Evolutionary conservation across 768 basidiomycete species (phyloP).

Genomic region (Collybia nuda): DNA sequence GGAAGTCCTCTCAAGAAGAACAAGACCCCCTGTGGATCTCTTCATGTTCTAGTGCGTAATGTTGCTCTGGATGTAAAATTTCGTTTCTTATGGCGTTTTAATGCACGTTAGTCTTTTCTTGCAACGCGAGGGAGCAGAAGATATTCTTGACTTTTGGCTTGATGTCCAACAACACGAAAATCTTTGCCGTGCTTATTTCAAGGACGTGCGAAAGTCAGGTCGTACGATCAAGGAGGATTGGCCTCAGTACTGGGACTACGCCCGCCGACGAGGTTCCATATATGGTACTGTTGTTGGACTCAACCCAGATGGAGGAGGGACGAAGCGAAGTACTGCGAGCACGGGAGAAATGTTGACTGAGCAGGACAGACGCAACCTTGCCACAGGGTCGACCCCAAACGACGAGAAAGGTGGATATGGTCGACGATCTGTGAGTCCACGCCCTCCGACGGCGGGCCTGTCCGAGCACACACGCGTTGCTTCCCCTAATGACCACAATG

Average conservation of each 20-base stretch:
- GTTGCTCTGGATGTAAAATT: slow-evolving; percentile 4
- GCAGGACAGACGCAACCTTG: slow-evolving; percentile 67
- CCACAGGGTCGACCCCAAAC: slow-evolving; percentile 29
- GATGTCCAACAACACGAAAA: slow-evolving; percentile 99
- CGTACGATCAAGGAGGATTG: slow-evolving; percentile 93
- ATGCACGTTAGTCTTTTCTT: slow-evolving; percentile 72
- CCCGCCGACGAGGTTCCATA: slow-evolving; percentile 87
- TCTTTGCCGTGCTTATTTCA: slow-evolving; percentile 97
- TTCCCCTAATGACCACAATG: slow-evolving; percentile 37
- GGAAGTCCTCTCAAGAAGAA: slow-evolving; percentile 89
- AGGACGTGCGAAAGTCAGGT: slow-evolving; percentile 95
- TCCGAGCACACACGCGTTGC: slow-evolving; percentile 47
- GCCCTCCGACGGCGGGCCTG: slow-evolving; percentile 42
- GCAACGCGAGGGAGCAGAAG: slow-evolving; percentile 94
- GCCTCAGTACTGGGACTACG: slow-evolving; percentile 98
- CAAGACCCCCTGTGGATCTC: slow-evolving; percentile 93
- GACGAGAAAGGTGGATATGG: slow-evolving; percentile 46
- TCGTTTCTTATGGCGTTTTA: not conserved
- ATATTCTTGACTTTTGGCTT: slow-evolving; percentile 97
- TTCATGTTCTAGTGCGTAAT: slow-evolving; percentile 96
- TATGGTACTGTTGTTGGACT: slow-evolving; percentile 89
- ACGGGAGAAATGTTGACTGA: slow-evolving; percentile 72
- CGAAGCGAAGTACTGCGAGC: slow-evolving; percentile 81
- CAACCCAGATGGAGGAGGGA: slow-evolving; percentile 49
- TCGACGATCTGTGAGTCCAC: slow-evolving; percentile 60